phyloP scores from a whole-genome alignment of 768 basidiomycete species.

The Panaeolus cyanescens region DNA sequence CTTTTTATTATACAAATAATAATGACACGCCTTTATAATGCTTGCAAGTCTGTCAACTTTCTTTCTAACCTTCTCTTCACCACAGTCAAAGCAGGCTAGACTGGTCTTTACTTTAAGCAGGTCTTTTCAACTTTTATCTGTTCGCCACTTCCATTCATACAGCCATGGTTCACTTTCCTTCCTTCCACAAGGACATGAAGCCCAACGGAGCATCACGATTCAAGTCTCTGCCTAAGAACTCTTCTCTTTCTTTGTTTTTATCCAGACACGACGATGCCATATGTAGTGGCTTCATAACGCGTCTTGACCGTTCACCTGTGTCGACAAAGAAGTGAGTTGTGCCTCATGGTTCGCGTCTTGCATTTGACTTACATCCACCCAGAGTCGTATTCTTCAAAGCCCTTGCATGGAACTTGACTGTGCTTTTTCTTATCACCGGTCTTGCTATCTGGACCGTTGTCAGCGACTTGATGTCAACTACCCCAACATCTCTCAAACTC shows the following conservation, averaged over 20 bases:
- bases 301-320: constrained; percentile 27
- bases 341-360: background rate
- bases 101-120: background rate
- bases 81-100: constrained; percentile 2
- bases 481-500: constrained; percentile 18
- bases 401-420: constrained; percentile 24
- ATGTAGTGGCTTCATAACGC: constrained; percentile 28
- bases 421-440: constrained; percentile 20
- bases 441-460: constrained; percentile 18
- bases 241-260: constrained; percentile 22
- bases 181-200: constrained; percentile 5
- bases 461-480: constrained; percentile 16
- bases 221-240: constrained; percentile 16
- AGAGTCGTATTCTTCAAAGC: constrained; percentile 28
- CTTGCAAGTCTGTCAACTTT: background rate
- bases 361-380: background rate
- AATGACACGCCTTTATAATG: background rate
- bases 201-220: constrained; percentile 15
- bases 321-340: constrained; percentile 19
- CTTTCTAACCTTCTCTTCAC: background rate
- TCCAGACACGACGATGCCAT: constrained; percentile 23
- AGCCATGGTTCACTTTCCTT: background rate
- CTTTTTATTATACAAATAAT: background rate
- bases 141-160: background rate
- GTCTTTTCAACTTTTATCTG: no score